Base-by-base conservation (phyloP, 2,329 filamentous ascomycete species). In the Talaromyces atroroseus region DNA sequence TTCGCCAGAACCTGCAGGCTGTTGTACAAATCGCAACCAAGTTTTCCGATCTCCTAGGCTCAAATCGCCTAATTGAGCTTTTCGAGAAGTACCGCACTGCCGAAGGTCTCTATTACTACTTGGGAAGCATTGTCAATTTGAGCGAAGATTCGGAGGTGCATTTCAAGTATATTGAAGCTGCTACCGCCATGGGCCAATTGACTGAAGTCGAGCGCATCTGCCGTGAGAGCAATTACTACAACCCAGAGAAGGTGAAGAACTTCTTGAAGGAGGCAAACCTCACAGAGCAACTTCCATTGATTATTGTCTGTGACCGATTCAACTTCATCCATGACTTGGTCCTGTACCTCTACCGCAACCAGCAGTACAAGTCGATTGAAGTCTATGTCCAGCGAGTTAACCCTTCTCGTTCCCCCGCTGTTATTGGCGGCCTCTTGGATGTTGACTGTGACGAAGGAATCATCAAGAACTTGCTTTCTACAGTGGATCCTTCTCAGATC, bases 111-210 rank as follows among this genome's bases (percentile, higher is more conserved):
- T 99, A 94, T 82, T 96, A 96, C 79, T 99, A 96, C 76, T 85
- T 99, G 16, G 94, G 94, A 60, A 96, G 92, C 71, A 95, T 99
- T 64, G 92, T 99, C 74, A 99, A 99, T 72, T 80, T 99, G 49
- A 95, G 90, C 57, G 90, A 97, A 72, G 94, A 97, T 66, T 82
- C 88, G 21, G 94, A 99, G 70, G 94, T 99, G 29, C 89, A 94
- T 71, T 99, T 96, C 85, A 99, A 99, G 81, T 99, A 99, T 75
- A 96, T 99, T 58, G 92, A 99, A 76, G 91, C 94, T 56, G 94
- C 95, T 32, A 96, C 92, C 23, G 89, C 86, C 69, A 95, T 96
- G 84, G 86, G 87, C 29, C 92, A 99, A 74, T 84, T 96, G 68
- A 92, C 90, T 63, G 94, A 99, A 70, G 94, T 99, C 20, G 92